A percentile compares a stretch with the other conserved stretches of the same genome.
These are phyloP conservation scores for Geotrichum bryndzae DNA, from an alignment of 1,139 yeast species.

Conservation along the genomic window DNA sequence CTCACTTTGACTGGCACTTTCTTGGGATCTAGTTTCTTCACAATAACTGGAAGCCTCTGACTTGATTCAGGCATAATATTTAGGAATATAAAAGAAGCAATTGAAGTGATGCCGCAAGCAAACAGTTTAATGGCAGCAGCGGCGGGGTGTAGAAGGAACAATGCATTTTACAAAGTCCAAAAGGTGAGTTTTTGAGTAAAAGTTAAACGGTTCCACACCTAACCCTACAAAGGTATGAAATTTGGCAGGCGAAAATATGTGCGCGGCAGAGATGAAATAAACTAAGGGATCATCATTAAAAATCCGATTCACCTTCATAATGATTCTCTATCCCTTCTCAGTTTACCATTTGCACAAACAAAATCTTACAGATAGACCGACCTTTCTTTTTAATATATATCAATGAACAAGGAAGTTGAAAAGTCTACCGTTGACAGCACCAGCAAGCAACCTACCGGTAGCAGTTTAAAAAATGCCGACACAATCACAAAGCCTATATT, in stretches of 20 bases:
- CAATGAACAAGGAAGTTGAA: background rate
- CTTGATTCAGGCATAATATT: constrained; percentile 6
- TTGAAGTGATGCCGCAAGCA: background rate
- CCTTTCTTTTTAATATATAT: background rate
- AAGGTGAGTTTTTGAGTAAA: background rate
- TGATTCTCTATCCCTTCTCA: background rate
- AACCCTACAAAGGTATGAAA: background rate
- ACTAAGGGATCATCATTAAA: background rate
- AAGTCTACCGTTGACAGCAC: background rate
- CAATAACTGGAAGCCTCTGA: constrained; percentile 8
- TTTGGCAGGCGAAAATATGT: background rate
- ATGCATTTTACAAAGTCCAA: background rate
- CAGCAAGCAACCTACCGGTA: background rate
- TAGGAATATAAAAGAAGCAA: background rate
- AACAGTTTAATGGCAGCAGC: background rate
- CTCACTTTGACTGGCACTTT: constrained; percentile 4
- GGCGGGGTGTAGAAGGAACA: background rate
- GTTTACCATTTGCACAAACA: background rate
- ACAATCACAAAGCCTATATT: constrained; percentile 3
- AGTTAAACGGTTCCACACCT: constrained; percentile 1
- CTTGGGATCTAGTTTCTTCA: constrained; percentile 12
- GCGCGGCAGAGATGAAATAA: background rate
- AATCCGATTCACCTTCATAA: background rate
- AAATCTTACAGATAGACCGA: background rate
- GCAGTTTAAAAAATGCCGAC: background rate